Percentiles rank a stretch among this genome's conserved stretches.
phyloP scores from a whole-genome alignment of 1,139 yeast species.

The Candida neerlandica region DNA sequence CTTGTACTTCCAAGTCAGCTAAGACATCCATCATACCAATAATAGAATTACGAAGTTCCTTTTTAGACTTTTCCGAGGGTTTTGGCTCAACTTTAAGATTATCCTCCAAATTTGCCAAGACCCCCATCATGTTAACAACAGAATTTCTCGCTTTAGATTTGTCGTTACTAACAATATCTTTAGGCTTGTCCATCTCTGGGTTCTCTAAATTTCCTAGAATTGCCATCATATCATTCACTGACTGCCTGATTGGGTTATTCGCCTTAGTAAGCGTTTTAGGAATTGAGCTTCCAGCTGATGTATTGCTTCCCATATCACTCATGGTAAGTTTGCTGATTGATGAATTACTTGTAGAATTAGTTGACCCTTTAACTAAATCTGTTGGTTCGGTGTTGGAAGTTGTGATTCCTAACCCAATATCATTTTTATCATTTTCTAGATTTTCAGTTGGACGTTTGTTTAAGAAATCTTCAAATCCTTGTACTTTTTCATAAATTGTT shows the following conservation, averaged over 20 bases:
- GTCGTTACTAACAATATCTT: neutral
- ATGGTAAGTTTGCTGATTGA: neutral
- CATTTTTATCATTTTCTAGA: neutral
- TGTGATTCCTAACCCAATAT: constrained; percentile 15
- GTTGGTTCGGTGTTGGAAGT: constrained; percentile 7
- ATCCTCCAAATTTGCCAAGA: constrained; percentile 17
- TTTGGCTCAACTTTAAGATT: neutral
- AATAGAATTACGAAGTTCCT: constrained; percentile 19
- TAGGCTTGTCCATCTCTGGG: neutral
- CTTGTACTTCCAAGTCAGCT: constrained; percentile 12
- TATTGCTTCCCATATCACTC: constrained; percentile 3
- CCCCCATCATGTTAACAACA: constrained; percentile 20
- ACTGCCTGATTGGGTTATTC: constrained; percentile 13
- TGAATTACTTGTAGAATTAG: constrained; percentile 1
- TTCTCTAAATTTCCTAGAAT: constrained; percentile 20
- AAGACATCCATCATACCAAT: constrained; percentile 23
- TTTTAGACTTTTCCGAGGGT: constrained; percentile 1
- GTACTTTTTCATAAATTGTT: constrained; percentile 20
- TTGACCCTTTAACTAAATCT: neutral
- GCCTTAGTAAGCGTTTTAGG: neutral
- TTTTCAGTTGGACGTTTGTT: neutral
- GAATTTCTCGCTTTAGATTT: neutral
- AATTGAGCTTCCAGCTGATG: neutral
- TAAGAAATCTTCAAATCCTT: constrained; percentile 20
- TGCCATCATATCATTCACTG: constrained; percentile 23